A percentile compares a stretch with the other conserved stretches of the same genome.
Evolutionary conservation across 108 stramenopile species (phyloP).

Genomic region (Cyclotella cryptica): DNA sequence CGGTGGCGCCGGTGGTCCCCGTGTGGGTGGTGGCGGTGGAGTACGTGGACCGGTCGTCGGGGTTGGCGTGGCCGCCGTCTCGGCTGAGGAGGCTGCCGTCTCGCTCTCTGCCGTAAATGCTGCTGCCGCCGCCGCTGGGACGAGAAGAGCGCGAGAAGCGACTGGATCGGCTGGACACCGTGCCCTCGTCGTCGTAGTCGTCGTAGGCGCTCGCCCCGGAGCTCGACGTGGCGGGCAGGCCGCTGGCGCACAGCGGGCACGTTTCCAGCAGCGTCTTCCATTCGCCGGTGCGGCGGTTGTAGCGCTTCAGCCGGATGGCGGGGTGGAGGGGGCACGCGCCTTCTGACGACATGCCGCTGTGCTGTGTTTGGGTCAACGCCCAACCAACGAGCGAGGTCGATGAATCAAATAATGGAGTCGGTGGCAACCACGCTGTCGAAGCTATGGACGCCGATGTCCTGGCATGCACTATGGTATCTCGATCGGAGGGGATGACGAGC

Average conservation of each 20-base stretch:
- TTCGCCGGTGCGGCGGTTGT: constrained; percentile 42
- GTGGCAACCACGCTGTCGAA: no score
- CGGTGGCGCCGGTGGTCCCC: not conserved
- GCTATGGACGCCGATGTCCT: no score
- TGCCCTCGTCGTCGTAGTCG: constrained; percentile 15
- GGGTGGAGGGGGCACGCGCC: constrained; percentile 42
- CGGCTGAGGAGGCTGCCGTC: not conserved
- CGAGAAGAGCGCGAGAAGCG: constrained; percentile 4
- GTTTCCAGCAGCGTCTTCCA: constrained; percentile 35
- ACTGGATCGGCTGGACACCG: not conserved
- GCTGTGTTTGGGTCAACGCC: no score
- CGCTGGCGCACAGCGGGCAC: constrained; percentile 39
- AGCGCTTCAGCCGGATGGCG: constrained; percentile 32
- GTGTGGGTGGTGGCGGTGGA: not conserved
- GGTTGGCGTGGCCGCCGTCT: not conserved
- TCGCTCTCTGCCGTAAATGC: not conserved
- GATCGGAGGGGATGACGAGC: no score
- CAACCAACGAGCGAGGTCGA: no score
- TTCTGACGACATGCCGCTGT: constrained; percentile 7
- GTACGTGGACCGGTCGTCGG: not conserved
- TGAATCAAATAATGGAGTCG: no score
- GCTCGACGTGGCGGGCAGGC: constrained; percentile 20
- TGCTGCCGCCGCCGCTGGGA: not conserved
- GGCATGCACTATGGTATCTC: no score
- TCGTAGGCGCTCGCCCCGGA: not conserved